Base-by-base conservation (phyloP, 768 basidiomycete genomes). In the Hypsizygus marmoreus region DNA sequence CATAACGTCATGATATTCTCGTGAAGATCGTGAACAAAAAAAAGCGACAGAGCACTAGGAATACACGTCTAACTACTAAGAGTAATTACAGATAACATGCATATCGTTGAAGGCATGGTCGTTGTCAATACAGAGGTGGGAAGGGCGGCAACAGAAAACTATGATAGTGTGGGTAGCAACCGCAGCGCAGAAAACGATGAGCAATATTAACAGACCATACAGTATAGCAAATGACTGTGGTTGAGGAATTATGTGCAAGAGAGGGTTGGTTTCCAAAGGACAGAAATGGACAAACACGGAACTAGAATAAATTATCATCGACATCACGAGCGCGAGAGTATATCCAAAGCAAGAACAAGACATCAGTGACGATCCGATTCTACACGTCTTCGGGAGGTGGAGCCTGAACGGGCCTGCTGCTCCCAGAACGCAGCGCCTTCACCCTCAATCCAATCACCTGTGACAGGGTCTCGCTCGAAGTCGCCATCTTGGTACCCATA, bases 401-500 rank as follows among this genome's bases (percentile, higher is more conserved):
- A 37, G 65, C 70, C 51, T 16, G 51, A 35, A 32, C 70, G 68
- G 23, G 68, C 73, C 58, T 77, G 79, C 40, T 76, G 74, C 54
- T 88, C 84, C 88, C 88, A 91, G 16, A 60, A 43, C 14, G 61
- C 58, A 32, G 77, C 80, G 10, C 82, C 83, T 60, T 92, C 86
- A 22, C 78, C 83, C 11, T 78, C 76, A 12, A 74, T 32, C 91
- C 91, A 93, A 25, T 76, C 73, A 10, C 84, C 84, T 0, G 81
- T 79, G 31, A 62, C 47, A 0, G 82, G 65, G 52, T 89, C 78
- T 37, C 84, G 77, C 56, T 93, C 91, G 55, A 93, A 93, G 59
- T 93, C 90, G 1, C 90, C 90, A 63, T 93, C 90, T 43, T 77
- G 77, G 65, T 93, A 93, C 20, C 76, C 78, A 58, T 88, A 93